Evolutionary conservation across 1,284 basidiomycete genomes (phyloP).

Genomic region (Meripilus lineatus): DNA sequence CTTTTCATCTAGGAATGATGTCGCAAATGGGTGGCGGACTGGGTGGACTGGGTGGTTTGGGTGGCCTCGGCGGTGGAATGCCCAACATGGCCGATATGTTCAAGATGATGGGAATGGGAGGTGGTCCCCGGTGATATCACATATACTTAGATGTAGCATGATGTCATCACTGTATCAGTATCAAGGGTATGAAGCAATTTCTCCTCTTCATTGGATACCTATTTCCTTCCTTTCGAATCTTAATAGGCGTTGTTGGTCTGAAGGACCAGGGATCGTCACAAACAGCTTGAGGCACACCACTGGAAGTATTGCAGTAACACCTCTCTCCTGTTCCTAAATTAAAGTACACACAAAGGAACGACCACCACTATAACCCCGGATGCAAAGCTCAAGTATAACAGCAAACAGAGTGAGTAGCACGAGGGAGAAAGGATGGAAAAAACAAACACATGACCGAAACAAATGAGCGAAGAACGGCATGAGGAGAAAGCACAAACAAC

Average conservation of each 20-base stretch:
- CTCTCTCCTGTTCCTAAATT: conserved; percentile 48
- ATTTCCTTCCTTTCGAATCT: not conserved
- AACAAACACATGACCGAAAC: conserved; percentile 16
- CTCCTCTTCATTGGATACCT: not conserved
- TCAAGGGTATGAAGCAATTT: not conserved
- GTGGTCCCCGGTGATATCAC: conserved; percentile 15
- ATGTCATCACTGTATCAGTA: not conserved
- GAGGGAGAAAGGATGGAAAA: conserved; percentile 22
- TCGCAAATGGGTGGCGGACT: conserved; percentile 72
- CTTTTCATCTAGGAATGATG: conserved; percentile 65
- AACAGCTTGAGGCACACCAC: no score
- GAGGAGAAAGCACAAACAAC: conserved; percentile 11
- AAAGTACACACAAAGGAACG: conserved; percentile 58
- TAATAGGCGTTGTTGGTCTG: not conserved
- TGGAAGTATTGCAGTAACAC: conserved; percentile 21
- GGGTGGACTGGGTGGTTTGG: conserved; percentile 54
- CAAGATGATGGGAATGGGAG: conserved; percentile 83
- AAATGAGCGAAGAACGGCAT: conserved; percentile 11
- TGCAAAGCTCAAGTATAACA: conserved; percentile 16
- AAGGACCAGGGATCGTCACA: no score
- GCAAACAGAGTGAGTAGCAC: conserved; percentile 24
- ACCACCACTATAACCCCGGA: conserved; percentile 46
- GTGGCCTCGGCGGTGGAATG: conserved; percentile 44
- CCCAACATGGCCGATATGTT: conserved; percentile 71
- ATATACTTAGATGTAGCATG: conserved; percentile 5